These are phyloP conservation scores for Coniochaeta sp. DNA, from an alignment of 2,329 filamentous ascomycete species.

Conservation along the genomic window DNA sequence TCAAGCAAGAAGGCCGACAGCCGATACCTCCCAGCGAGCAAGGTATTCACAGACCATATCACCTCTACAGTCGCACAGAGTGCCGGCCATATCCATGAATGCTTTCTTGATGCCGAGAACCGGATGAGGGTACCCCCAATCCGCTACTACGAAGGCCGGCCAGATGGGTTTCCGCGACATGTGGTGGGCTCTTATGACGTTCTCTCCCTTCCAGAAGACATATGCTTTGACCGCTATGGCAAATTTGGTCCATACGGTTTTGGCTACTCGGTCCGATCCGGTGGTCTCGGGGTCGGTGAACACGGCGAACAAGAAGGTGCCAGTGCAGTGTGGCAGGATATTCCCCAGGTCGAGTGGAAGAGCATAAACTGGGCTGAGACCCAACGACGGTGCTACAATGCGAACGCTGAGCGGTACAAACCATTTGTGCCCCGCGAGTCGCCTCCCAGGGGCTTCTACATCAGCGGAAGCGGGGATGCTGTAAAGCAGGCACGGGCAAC, in stretches of 20 bases:
- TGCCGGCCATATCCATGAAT: constrained; percentile 57
- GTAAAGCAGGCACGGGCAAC: constrained; percentile 15
- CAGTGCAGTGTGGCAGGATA: constrained; percentile 69
- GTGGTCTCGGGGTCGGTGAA: constrained; percentile 78
- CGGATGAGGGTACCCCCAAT: constrained; percentile 61
- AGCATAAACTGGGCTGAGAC: constrained; percentile 71
- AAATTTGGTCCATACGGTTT: constrained; percentile 83
- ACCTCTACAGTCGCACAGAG: constrained; percentile 24
- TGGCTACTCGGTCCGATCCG: constrained; percentile 71
- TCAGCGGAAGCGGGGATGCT: constrained; percentile 20
- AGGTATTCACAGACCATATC: constrained; percentile 40
- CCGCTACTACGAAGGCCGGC: constrained; percentile 68
- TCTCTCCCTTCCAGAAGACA: constrained; percentile 69
- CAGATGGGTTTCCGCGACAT: constrained; percentile 76
- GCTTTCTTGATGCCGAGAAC: constrained; percentile 66
- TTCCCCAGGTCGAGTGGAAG: constrained; percentile 68
- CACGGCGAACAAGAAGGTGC: constrained; percentile 75
- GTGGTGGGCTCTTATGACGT: constrained; percentile 82
- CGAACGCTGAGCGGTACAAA: constrained; percentile 65
- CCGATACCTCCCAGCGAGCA: constrained; percentile 35
- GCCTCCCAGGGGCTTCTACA: constrained; percentile 42
- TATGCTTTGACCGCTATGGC: constrained; percentile 91
- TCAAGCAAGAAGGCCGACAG: constrained; percentile 8
- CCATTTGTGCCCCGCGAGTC: constrained; percentile 29
- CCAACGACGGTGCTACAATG: constrained; percentile 64